phyloP scores from a whole-genome alignment of 371 early-diverging fungal genomes.

The Capillidium heterosporum region DNA sequence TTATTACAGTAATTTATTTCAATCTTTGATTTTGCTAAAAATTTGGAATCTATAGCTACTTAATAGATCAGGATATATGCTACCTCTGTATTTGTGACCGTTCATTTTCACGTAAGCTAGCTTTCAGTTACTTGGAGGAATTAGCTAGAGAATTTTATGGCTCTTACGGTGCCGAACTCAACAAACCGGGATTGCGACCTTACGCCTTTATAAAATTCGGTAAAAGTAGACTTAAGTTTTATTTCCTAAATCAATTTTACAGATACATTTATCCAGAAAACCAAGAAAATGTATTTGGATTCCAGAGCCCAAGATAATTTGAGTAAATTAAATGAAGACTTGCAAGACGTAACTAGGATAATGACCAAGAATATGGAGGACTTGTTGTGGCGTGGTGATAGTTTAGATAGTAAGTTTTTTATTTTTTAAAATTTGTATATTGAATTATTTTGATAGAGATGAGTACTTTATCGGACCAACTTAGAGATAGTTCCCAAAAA shows the following conservation, averaged over 20 bases:
- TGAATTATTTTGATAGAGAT: conserved; percentile 18
- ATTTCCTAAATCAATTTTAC: background rate
- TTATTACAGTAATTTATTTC: conserved; percentile 59
- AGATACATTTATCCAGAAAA: conserved; percentile 95
- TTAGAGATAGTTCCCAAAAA: conserved; percentile 44
- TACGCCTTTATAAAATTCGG: conserved; percentile 94
- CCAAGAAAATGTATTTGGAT: conserved; percentile 88
- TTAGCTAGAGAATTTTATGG: conserved; percentile 83
- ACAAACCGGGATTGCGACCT: conserved; percentile 70
- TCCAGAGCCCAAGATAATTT: conserved; percentile 81
- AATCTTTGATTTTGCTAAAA: background rate
- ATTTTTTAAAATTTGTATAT: background rate
- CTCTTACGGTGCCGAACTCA: conserved; percentile 76
- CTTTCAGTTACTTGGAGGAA: conserved; percentile 88
- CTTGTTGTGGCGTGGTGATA: conserved; percentile 80
- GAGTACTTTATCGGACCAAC: conserved; percentile 34
- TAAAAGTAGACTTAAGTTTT: conserved; percentile 13
- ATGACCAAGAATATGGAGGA: conserved; percentile 97
- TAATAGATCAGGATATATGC: conserved; percentile 83
- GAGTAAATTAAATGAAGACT: conserved; percentile 83
- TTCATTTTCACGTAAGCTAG: conserved; percentile 87
- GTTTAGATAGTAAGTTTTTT: conserved; percentile 30
- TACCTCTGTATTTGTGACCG: conserved; percentile 86
- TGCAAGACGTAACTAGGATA: conserved; percentile 88
- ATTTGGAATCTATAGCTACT: conserved; percentile 37